Evolutionary conservation across 345 rosid genomes (phyloP).

Genomic region (Salix arbutifolia): DNA sequence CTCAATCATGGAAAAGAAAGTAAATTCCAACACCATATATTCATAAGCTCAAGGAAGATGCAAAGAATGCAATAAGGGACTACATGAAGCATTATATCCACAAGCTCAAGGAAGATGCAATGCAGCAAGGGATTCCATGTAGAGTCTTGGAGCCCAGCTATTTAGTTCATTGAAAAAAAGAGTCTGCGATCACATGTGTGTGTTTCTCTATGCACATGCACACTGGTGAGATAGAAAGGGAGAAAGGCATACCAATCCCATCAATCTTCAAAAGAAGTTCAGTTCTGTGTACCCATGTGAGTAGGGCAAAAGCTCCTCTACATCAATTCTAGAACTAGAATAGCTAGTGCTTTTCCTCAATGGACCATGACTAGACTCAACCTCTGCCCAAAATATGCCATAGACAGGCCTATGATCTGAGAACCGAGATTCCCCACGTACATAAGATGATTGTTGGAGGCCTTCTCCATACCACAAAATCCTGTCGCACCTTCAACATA

Average conservation of each 20-base stretch:
- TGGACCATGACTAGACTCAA: slow-evolving; percentile 69
- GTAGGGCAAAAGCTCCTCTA: slow-evolving; percentile 92
- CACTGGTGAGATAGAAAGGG: not conserved
- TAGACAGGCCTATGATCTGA: slow-evolving; percentile 98
- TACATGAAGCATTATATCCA: not conserved
- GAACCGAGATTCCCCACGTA: slow-evolving; percentile 89
- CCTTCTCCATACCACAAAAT: slow-evolving; percentile 97
- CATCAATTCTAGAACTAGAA: slow-evolving; percentile 71
- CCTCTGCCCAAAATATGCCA: slow-evolving; percentile 89
- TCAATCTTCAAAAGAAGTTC: slow-evolving; percentile 61
- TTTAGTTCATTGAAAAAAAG: not conserved
- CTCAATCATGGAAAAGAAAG: slow-evolving; percentile 2
- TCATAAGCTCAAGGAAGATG: not conserved
- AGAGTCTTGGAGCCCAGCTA: not conserved
- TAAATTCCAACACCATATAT: not conserved
- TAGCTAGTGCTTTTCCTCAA: slow-evolving; percentile 68
- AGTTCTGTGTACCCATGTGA: slow-evolving; percentile 89
- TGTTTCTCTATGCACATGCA: not conserved
- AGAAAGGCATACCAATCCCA: slow-evolving; percentile 13
- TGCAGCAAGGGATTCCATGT: not conserved
- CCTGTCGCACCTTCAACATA: slow-evolving; percentile 73
- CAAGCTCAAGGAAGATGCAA: not conserved
- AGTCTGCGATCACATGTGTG: not conserved
- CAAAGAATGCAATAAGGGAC: not conserved
- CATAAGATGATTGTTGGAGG: slow-evolving; percentile 79